Conservation (phyloP, 1,284 basidiomycete genomes). For the Cutaneotrichosporon sp. region DNA sequence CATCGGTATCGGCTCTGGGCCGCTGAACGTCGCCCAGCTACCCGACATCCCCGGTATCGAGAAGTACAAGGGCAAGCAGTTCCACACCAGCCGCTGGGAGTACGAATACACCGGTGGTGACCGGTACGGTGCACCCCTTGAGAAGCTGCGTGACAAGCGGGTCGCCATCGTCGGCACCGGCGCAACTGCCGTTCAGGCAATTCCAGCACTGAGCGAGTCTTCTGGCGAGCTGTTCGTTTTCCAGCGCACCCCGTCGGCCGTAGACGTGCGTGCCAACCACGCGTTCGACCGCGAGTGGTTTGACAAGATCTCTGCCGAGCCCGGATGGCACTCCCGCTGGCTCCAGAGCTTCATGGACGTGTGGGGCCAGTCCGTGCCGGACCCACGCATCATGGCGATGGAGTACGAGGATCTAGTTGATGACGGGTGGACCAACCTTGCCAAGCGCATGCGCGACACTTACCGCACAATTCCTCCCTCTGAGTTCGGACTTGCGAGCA, state of each 20-base stretch:
- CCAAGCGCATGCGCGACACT: neutral
- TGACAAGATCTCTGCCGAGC: neutral
- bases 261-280: conserved; percentile 14
- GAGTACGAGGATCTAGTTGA: conserved; percentile 5
- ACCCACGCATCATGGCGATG: neutral
- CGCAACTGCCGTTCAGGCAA: conserved; percentile 11
- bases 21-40: conserved; percentile 8
- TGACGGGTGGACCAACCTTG: conserved; percentile 14
- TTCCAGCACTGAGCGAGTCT: conserved; percentile 7
- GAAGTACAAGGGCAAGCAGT: conserved; percentile 14
- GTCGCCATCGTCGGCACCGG: conserved; percentile 10
- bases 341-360: conserved; percentile 2
- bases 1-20: conserved; percentile 9
- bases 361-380: conserved; percentile 1
- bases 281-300: conserved; percentile 16
- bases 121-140: conserved; percentile 5
- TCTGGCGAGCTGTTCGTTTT: conserved; percentile 12
- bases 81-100: conserved; percentile 17
- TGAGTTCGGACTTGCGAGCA: neutral
- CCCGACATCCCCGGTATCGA: conserved; percentile 13
- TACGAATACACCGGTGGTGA: conserved; percentile 13
- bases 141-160: conserved; percentile 6
- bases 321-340: conserved; percentile 13
- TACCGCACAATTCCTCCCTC: neutral
- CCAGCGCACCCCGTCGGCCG: conserved; percentile 17